A percentile compares a stretch with the other conserved stretches of the same genome.
Conservation (phyloP, 108 stramenopile species). For the Poteriospumella lacustris region DNA sequence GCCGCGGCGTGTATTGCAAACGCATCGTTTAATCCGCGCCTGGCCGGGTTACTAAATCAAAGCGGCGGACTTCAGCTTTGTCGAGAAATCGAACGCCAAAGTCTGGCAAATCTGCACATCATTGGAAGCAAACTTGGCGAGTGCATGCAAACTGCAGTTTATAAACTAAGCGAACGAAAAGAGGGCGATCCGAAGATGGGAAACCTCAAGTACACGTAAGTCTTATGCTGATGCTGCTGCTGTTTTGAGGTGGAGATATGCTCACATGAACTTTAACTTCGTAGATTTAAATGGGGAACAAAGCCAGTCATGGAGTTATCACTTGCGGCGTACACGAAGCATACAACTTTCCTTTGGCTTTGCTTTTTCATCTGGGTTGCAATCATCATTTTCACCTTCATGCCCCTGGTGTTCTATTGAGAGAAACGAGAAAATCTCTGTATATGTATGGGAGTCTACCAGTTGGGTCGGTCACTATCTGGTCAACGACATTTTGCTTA, state of each 20-base stretch:
- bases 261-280: background rate
- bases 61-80: background rate
- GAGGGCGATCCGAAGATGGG: background rate
- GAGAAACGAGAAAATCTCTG: too few relatives aligned
- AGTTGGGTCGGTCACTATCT: too few relatives aligned
- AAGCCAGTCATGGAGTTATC: slow-evolving; percentile 24
- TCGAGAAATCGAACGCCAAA: slow-evolving; percentile 15
- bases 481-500: too few relatives aligned
- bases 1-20: background rate
- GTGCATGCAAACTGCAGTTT: background rate
- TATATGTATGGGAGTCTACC: too few relatives aligned
- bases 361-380: slow-evolving; percentile 4
- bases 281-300: slow-evolving; percentile 17
- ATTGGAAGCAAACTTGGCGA: slow-evolving; percentile 3
- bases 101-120: slow-evolving; percentile 12
- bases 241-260: background rate
- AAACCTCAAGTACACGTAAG: background rate
- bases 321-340: background rate
- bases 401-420: slow-evolving; percentile 2
- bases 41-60: background rate
- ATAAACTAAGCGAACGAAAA: slow-evolving; percentile 14
- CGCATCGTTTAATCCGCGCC: slow-evolving; percentile 3
- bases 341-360: background rate
- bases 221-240: background rate
- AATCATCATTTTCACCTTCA: background rate